Conservation (phyloP, 2,329 filamentous ascomycete genomes). For the Akanthomyces muscarius region DNA sequence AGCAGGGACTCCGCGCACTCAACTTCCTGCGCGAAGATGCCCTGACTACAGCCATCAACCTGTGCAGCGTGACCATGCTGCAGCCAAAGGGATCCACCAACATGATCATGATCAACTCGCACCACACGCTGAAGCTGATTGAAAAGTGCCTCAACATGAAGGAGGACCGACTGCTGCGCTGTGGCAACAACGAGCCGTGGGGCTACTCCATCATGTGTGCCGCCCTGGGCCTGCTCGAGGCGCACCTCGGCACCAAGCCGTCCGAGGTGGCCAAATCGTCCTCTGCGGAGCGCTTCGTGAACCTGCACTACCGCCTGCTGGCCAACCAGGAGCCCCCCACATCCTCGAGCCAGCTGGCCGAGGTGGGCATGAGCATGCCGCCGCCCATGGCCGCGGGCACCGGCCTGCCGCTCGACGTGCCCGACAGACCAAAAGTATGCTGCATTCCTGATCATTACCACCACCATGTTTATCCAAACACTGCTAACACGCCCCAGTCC, state of each 20-base stretch:
- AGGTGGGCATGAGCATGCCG: conserved; percentile 28
- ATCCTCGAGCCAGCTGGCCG: conserved; percentile 26
- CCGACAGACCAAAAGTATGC: conserved; percentile 38
- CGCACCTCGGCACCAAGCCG: conserved; percentile 55
- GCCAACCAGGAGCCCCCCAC: conserved; percentile 46
- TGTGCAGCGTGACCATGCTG: conserved; percentile 58
- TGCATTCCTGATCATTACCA: conserved; percentile 8
- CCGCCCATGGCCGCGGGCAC: conserved; percentile 24
- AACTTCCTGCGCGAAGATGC: conserved; percentile 59
- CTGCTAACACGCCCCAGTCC: conserved; percentile 36
- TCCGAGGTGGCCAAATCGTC: conserved; percentile 54
- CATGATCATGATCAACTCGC: conserved; percentile 59
- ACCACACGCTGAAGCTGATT: conserved; percentile 57
- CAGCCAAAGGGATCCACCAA: conserved; percentile 56
- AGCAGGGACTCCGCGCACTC: conserved; percentile 54
- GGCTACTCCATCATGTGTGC: conserved; percentile 62
- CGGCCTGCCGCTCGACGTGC: conserved; percentile 32
- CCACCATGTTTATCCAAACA: neutral
- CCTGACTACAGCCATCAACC: conserved; percentile 56
- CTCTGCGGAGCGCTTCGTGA: conserved; percentile 56
- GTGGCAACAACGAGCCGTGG: conserved; percentile 62
- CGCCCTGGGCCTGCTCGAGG: conserved; percentile 54
- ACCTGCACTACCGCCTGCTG: conserved; percentile 53
- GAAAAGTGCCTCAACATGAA: conserved; percentile 59
- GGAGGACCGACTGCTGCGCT: conserved; percentile 57